Evolutionary conservation across 2,329 filamentous ascomycete genomes (phyloP).

Genomic region (Dryadomyces quercus-mongolicae): DNA sequence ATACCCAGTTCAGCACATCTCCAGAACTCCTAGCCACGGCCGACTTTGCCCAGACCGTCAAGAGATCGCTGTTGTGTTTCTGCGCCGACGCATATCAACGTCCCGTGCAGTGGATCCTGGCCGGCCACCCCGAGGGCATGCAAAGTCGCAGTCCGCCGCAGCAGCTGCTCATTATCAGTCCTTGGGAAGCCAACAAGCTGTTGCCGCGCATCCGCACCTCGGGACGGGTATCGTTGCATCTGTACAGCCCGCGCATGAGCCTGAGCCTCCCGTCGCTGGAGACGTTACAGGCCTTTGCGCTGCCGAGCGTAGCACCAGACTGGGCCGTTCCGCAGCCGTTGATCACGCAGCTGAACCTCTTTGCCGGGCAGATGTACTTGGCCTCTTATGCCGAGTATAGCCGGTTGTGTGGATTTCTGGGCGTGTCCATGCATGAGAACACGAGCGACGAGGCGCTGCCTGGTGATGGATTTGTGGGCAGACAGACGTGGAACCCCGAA

Average conservation of each 20-base stretch:
- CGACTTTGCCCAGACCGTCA: constrained; percentile 38
- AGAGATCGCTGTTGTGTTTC: neutral
- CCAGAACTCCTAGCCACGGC: constrained; percentile 29
- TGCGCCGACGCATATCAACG: neutral
- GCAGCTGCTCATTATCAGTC: neutral
- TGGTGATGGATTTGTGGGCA: neutral
- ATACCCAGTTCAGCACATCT: constrained; percentile 14
- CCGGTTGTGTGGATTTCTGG: neutral
- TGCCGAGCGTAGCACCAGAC: neutral
- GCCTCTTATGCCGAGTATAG: neutral
- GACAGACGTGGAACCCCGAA: neutral
- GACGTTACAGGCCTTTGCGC: neutral
- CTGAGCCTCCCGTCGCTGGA: neutral
- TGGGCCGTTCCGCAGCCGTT: neutral
- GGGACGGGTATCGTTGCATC: neutral
- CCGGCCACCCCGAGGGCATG: neutral
- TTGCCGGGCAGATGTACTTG: neutral
- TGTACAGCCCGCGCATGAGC: neutral
- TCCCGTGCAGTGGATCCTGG: neutral
- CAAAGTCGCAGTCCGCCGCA: no score
- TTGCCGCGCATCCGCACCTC: neutral
- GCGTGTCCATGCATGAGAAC: neutral
- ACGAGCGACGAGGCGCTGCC: neutral
- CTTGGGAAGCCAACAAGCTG: neutral
- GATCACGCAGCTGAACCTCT: neutral